Evolutionary conservation across 306 rosid species (phyloP).

Genomic region (Leucaena leucocephala): DNA sequence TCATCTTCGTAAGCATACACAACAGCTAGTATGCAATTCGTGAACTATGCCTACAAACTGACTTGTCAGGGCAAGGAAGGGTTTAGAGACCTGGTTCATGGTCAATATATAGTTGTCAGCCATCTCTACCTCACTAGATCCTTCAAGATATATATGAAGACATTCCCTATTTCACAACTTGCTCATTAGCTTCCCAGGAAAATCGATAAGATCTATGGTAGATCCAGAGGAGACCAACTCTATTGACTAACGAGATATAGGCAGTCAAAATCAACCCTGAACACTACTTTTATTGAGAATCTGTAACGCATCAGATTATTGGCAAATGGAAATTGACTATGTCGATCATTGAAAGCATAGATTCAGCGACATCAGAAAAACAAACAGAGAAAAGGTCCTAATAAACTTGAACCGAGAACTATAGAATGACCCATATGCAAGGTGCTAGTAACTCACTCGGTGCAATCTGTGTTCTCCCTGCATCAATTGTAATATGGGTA

Average conservation of each 20-base stretch:
- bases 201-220: neutral
- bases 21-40: neutral
- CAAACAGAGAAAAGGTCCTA: neutral
- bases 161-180: neutral
- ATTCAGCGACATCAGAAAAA: neutral
- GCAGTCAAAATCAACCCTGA: conserved; percentile 8
- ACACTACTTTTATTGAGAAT: conserved; percentile 10
- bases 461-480: conserved; percentile 97
- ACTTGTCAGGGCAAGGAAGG: neutral
- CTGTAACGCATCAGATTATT: neutral
- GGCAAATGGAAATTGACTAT: neutral
- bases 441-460: conserved; percentile 67
- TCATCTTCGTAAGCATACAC: neutral
- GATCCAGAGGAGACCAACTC: neutral
- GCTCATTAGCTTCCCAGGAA: neutral
- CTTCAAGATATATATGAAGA: neutral
- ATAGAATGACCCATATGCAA: neutral
- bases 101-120: neutral
- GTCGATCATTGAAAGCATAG: neutral
- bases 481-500: conserved; percentile 90
- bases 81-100: neutral
- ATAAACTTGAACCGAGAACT: neutral
- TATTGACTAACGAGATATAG: neutral
- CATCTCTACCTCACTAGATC: neutral
- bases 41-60: neutral